A percentile compares a stretch with the other conserved stretches of the same genome.
phyloP scores from a whole-genome alignment of 805 yeast genomes.

The Candida nemodendra region DNA sequence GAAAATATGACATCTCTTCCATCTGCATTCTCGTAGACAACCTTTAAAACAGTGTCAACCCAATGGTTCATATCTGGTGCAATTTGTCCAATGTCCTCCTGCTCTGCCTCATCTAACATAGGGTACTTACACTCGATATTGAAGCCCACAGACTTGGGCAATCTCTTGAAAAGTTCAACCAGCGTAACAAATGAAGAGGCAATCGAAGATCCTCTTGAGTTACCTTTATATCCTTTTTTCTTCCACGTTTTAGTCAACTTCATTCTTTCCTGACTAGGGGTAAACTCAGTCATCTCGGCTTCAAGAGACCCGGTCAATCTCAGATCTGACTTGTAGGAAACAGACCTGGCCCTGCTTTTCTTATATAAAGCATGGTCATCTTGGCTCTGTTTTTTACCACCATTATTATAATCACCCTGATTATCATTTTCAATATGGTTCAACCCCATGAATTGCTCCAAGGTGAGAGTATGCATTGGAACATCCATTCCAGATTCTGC shows the following conservation, averaged over 20 bases:
- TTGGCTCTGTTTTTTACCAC: constrained; percentile 21
- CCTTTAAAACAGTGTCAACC: constrained; percentile 81
- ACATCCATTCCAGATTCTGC: constrained; percentile 95
- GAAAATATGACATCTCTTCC: constrained; percentile 89
- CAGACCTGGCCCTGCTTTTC: constrained; percentile 37
- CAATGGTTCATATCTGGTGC: constrained; percentile 81
- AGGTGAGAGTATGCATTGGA: constrained; percentile 90
- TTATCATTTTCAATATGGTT: constrained; percentile 31
- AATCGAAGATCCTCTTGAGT: constrained; percentile 81
- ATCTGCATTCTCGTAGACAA: constrained; percentile 72
- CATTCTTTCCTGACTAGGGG: constrained; percentile 60
- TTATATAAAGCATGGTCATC: constrained; percentile 33
- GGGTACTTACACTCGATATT: constrained; percentile 95
- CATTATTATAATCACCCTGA: constrained; percentile 6
- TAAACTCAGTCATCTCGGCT: constrained; percentile 32
- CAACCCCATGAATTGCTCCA: constrained; percentile 78
- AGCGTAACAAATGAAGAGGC: constrained; percentile 91
- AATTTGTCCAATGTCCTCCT: constrained; percentile 82
- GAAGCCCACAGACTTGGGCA: constrained; percentile 85
- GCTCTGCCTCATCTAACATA: constrained; percentile 88
- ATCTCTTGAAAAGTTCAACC: constrained; percentile 74
- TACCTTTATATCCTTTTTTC: constrained; percentile 86
- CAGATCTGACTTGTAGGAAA: constrained; percentile 24
- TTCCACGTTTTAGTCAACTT: constrained; percentile 87
- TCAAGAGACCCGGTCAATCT: constrained; percentile 2